These are phyloP conservation scores for Tolypocladium ovalisporum DNA, from an alignment of 2,329 filamentous ascomycete genomes.

Conservation along the genomic window DNA sequence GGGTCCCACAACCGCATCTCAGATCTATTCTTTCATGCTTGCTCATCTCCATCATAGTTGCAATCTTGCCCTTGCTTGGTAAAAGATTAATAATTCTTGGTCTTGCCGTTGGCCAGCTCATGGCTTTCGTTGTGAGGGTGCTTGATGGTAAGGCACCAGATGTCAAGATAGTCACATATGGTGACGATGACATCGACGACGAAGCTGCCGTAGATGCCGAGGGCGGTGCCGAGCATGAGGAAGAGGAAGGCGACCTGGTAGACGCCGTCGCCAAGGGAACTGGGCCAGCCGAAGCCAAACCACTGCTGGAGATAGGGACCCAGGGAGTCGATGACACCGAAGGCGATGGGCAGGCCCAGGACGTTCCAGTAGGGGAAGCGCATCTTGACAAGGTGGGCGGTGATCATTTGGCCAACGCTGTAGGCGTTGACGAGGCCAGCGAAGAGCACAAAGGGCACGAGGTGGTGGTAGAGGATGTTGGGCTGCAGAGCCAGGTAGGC, in stretches of 20 bases:
- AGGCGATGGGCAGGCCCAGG: constrained; percentile 64
- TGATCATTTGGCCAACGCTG: constrained; percentile 91
- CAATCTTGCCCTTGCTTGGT: too few relatives aligned
- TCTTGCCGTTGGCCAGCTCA: constrained; percentile 21
- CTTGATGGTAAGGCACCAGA: constrained; percentile 98
- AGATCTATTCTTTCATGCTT: not conserved
- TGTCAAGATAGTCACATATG: constrained; percentile 96
- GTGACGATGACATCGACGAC: constrained; percentile 95
- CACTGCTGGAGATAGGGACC: constrained; percentile 55
- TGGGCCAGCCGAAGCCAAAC: constrained; percentile 62
- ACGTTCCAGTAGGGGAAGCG: constrained; percentile 88
- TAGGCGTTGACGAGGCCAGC: constrained; percentile 88
- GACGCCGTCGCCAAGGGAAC: constrained; percentile 60
- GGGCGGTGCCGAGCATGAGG: constrained; percentile 68
- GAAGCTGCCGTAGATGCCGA: constrained; percentile 95
- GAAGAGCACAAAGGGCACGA: constrained; percentile 84
- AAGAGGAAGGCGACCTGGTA: constrained; percentile 92
- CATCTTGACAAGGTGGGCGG: constrained; percentile 79
- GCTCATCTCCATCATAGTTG: not conserved
- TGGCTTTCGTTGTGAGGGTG: constrained; percentile 47
- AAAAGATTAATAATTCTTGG: constrained; percentile 21
- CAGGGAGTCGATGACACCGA: constrained; percentile 69
- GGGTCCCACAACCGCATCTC: not conserved
- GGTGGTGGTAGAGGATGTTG: constrained; percentile 66
- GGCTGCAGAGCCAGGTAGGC: constrained; percentile 80